Evolutionary conservation across 2,329 filamentous ascomycete genomes (phyloP), one percentile per base, ranked within the genome.

Genomic region (Tolypocladium endophyticum): DNA sequence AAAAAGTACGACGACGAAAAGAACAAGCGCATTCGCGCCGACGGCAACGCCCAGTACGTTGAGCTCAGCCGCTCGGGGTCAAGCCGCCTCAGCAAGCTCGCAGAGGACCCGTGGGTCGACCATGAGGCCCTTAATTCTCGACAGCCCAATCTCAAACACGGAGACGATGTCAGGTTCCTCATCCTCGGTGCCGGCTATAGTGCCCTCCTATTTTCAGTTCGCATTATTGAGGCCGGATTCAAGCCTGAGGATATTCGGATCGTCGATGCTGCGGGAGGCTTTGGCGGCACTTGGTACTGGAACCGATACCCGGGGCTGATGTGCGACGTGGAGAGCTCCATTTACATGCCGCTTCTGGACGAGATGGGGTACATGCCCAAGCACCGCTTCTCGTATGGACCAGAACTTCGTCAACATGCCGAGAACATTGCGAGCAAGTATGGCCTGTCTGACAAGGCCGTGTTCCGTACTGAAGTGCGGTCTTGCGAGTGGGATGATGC

Each of bases 311-410:
- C 79, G 0, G 79, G 77, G 0, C 66, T 80, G 9, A 73, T 75
- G 63, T 87, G 83, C 65, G 84, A 87, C 64, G 71, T 84, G 3
- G 84, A 87, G 68, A 76, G 76, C 57, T 85, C 82, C 64, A 73
- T 77, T n/a, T 87, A 87, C 64, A 69, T 86, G 70, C 83, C 83
- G 4, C 69, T 85, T 16, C 74, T 87, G 2, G 83, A 87, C 61
- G 82, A 86, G 68, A 84, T 76, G 1, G 79, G 78, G 0, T 85
- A 84, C 65, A 77, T 85, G 67, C 85, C 84, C 0, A 79, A 73
- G 20, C 73, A 81, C 52, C 75, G 75, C 50, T 82, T 80, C 62
- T 70, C 76, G 0, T 70, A 70, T 12, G 79, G 76, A 0, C 63
- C 68, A 3, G 80, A 82, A 58, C 55, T 81, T 9, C 71, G 74